phyloP scores from a whole-genome alignment of 768 basidiomycete species.

The Russula griseocarnosa region DNA sequence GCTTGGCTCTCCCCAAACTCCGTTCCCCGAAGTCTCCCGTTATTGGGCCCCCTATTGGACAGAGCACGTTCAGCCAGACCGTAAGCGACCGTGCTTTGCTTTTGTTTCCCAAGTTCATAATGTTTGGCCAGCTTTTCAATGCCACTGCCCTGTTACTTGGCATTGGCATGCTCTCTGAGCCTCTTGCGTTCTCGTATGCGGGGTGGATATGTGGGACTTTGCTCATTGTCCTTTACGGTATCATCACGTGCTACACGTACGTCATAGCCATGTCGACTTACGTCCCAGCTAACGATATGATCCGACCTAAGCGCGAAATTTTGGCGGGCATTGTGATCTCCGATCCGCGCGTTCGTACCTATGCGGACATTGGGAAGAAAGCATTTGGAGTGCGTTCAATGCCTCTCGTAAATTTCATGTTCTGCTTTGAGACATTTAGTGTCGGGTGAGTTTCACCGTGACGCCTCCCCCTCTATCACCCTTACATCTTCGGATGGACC shows the following conservation, averaged over 20 bases:
- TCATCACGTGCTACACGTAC: slow-evolving; percentile 85
- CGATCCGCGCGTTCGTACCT: slow-evolving; percentile 71
- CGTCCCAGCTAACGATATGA: background rate
- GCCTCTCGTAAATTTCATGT: slow-evolving; percentile 62
- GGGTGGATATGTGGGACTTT: slow-evolving; percentile 81
- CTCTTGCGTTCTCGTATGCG: slow-evolving; percentile 85
- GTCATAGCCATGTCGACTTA: slow-evolving; percentile 32
- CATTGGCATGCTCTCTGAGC: slow-evolving; percentile 85
- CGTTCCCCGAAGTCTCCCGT: background rate
- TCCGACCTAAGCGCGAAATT: slow-evolving; percentile 66
- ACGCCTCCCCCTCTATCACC: background rate
- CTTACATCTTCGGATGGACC: background rate
- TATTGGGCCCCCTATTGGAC: background rate
- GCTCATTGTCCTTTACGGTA: slow-evolving; percentile 72
- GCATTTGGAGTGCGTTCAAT: slow-evolving; percentile 78
- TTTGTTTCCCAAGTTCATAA: background rate
- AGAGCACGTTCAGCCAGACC: slow-evolving; percentile 31
- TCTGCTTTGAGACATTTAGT: slow-evolving; percentile 84
- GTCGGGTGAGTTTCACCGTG: slow-evolving; percentile 50
- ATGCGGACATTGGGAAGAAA: slow-evolving; percentile 84
- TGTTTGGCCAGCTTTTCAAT: slow-evolving; percentile 67
- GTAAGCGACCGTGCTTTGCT: slow-evolving; percentile 10
- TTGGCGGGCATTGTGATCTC: slow-evolving; percentile 70
- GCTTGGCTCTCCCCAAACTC: background rate
- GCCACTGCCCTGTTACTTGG: slow-evolving; percentile 82